Base-by-base conservation (phyloP, 2,329 filamentous ascomycete genomes). In the Claviceps africana region DNA sequence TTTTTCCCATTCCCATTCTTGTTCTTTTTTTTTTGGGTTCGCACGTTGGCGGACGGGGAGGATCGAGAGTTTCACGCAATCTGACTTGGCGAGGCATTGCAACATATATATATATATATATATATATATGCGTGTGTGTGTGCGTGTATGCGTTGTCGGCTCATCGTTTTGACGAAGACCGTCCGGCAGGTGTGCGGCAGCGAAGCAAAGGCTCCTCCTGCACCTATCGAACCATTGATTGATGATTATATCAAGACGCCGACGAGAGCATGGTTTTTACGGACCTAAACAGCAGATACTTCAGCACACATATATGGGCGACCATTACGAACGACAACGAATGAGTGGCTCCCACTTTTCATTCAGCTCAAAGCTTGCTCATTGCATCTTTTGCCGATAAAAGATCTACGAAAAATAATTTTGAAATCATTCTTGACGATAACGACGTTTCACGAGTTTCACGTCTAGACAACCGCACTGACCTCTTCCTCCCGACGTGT, bases 371-470 rank as follows among this genome's bases (percentile, higher is more conserved):
- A 54, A 60, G 45, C 53, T 51, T 53, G 43, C 28, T 42, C 47
- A 45, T 17, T 35, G 48, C 49, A 51, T 45, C 45, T 47, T 48
- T 53, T 54, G 43, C 53, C 30, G 51, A 54, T 43, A 52, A 52
- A 52, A 52, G 50, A 52, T 48, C 43, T 50, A 54, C 49, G 53
- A 54, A 37, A 33, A 37, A 52, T 35, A 48, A 48, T 39, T 44
- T 49, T 35, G 46, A 53, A 51, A 50, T 40, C 44, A 52, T 65
- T 64, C 64, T 67, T 71, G 68, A 71, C 67, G 68, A 71, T 69
- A 65, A 70, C 66, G 67, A 70, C 66, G 67, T 65, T 69, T 71
- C 64, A 71, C 65, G 69, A 71, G 65, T 64, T 69, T 65, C 51
- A 71, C 65, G 68, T 71, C 68, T 70, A 71, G 69, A 71, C 67